These are phyloP conservation scores for Cicer arietinum DNA, from an alignment of 306 rosid genomes.

Conservation along the genomic window DNA sequence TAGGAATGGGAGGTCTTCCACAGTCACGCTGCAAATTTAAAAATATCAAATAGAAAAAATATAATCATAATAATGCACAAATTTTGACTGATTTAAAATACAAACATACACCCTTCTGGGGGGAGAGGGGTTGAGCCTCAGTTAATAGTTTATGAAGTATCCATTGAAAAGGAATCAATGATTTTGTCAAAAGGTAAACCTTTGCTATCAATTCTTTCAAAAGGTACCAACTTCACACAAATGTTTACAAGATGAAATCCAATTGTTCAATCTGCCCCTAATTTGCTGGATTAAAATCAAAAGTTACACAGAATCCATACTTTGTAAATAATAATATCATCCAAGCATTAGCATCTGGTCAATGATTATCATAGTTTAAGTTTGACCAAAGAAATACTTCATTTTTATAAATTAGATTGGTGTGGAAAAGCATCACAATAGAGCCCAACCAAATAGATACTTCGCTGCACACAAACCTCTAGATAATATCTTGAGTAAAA, in stretches of 20 bases:
- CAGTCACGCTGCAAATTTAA: slow-evolving; percentile 72
- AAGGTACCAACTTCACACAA: slow-evolving; percentile 18
- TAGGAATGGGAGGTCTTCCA: slow-evolving; percentile 92
- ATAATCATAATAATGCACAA: slow-evolving; percentile 11
- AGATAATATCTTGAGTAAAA: slow-evolving; percentile 26
- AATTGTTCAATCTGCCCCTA: slow-evolving; percentile 30
- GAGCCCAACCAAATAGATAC: slow-evolving; percentile 13
- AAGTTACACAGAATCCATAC: slow-evolving; percentile 5
- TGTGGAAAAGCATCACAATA: neutral
- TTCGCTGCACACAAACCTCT: neutral
- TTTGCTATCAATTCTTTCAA: slow-evolving; percentile 30
- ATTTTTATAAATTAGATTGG: neutral
- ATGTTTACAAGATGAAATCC: neutral
- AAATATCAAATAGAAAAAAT: slow-evolving; percentile 38
- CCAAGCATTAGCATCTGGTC: slow-evolving; percentile 33
- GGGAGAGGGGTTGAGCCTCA: neutral
- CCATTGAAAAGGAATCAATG: slow-evolving; percentile 9
- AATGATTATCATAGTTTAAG: slow-evolving; percentile 11
- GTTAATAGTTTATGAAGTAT: slow-evolving; percentile 3
- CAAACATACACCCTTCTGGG: neutral
- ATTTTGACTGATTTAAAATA: slow-evolving; percentile 31
- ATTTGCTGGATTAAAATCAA: neutral
- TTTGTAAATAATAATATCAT: slow-evolving; percentile 29
- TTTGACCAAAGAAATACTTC: slow-evolving; percentile 3
- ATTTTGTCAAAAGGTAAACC: slow-evolving; percentile 14